Evolutionary conservation across 306 rosid species (phyloP).

Genomic region (Astragalus membranaceus): DNA sequence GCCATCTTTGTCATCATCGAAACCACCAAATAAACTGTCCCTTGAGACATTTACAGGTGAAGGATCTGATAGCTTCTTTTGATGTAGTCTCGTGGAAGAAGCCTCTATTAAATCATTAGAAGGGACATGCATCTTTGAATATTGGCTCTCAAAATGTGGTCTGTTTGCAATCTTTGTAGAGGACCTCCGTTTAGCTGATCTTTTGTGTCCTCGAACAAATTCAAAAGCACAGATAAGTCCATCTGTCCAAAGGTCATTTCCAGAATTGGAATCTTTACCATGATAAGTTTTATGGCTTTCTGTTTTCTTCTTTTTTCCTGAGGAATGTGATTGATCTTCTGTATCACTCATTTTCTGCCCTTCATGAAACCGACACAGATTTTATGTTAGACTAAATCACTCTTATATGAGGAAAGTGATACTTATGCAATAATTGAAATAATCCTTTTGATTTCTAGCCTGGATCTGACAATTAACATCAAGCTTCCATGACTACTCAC

Average conservation of each 20-base stretch:
- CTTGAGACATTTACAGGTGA: constrained; percentile 24
- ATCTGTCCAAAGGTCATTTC: constrained; percentile 69
- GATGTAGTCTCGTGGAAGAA: constrained; percentile 22
- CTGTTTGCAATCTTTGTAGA: constrained; percentile 26
- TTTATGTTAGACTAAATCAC: background rate
- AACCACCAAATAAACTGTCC: background rate
- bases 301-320: constrained; percentile 27
- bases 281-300: constrained; percentile 32
- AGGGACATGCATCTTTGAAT: constrained; percentile 25
- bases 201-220: constrained; percentile 42
- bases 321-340: constrained; percentile 25
- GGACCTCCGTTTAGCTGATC: constrained; percentile 25
- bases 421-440: background rate
- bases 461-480: constrained; percentile 5
- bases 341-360: constrained; percentile 28
- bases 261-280: constrained; percentile 40
- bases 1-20: constrained; percentile 25
- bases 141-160: constrained; percentile 27
- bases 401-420: background rate
- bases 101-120: constrained; percentile 27
- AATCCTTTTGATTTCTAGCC: background rate
- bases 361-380: constrained; percentile 6
- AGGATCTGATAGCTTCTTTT: constrained; percentile 17
- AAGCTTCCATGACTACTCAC: background rate
- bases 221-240: constrained; percentile 95